phyloP scores from a whole-genome alignment of 2,329 filamentous ascomycete genomes.

The Pleoardoris graminearum region DNA sequence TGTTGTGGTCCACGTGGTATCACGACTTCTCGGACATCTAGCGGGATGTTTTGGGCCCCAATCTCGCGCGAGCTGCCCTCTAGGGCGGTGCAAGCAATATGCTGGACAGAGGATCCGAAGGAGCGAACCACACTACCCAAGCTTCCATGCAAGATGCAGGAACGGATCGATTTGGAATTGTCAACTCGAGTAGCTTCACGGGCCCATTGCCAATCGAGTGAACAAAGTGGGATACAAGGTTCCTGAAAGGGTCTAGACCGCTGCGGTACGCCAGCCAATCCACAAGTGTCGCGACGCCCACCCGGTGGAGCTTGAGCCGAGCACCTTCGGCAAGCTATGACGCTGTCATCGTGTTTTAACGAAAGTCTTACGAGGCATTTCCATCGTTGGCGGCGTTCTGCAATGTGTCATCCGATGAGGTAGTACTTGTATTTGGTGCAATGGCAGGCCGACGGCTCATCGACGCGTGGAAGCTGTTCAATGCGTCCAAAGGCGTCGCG shows the following conservation, averaged over 20 bases:
- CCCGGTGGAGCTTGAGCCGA: conserved; percentile 1
- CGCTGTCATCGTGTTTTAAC: conserved; percentile 29
- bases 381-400: conserved; percentile 4
- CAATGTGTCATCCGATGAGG: conserved; percentile 19
- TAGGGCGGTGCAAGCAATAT: neutral
- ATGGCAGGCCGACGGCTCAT: conserved; percentile 58
- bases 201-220: neutral
- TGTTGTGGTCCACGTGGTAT: conserved; percentile 38
- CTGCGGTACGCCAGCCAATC: neutral
- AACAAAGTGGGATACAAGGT: conserved; percentile 12
- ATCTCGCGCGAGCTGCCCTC: neutral
- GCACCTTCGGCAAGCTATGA: conserved; percentile 23
- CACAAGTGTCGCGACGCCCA: neutral
- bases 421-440: conserved; percentile 25
- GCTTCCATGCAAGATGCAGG: neutral
- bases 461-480: conserved; percentile 55
- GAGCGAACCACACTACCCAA: neutral
- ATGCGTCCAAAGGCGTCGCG: conserved; percentile 52
- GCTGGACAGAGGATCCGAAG: neutral
- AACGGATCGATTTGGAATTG: neutral
- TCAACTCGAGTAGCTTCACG: neutral
- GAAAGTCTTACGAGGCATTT: neutral
- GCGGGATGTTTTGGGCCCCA: neutral
- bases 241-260: conserved; percentile 16
- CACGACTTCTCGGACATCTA: neutral